These are phyloP conservation scores for Vaccinium corymbosum DNA, from an alignment of 148 eudicot genomes.

Conservation along the genomic window DNA sequence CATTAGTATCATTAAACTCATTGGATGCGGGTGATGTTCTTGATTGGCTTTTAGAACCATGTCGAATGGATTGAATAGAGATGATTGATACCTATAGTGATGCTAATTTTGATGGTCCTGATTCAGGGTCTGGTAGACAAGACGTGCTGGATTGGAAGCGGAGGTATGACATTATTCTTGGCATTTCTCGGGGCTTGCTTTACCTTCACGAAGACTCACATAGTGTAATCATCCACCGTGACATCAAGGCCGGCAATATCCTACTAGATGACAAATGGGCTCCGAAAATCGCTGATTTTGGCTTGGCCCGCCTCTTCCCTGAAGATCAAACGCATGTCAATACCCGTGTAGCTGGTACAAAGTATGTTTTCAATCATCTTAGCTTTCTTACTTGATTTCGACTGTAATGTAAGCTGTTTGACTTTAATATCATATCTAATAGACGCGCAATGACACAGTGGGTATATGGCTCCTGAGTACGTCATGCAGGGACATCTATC, in stretches of 20 bases:
- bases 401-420: constrained; percentile 3
- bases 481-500: constrained; percentile 68
- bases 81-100: neutral
- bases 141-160: constrained; percentile 68
- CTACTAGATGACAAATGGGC: constrained; percentile 81
- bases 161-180: constrained; percentile 58
- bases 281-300: constrained; percentile 93
- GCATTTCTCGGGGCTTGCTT: constrained; percentile 66
- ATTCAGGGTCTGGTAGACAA: constrained; percentile 41
- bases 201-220: constrained; percentile 84
- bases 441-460: constrained; percentile 45
- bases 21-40: neutral
- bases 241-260: constrained; percentile 83
- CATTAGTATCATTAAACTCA: neutral
- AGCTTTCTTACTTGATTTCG: neutral
- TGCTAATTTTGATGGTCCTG: constrained; percentile 13
- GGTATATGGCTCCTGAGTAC: constrained; percentile 94
- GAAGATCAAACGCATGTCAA: constrained; percentile 81
- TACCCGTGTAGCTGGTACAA: constrained; percentile 89
- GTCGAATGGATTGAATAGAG: neutral
- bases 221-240: constrained; percentile 72
- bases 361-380: constrained; percentile 45
- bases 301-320: constrained; percentile 81
- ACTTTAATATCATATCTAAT: neutral
- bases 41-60: neutral